Evolutionary conservation across 177 flowering plant species (phyloP).

Genomic region (Vitis hybrid): DNA sequence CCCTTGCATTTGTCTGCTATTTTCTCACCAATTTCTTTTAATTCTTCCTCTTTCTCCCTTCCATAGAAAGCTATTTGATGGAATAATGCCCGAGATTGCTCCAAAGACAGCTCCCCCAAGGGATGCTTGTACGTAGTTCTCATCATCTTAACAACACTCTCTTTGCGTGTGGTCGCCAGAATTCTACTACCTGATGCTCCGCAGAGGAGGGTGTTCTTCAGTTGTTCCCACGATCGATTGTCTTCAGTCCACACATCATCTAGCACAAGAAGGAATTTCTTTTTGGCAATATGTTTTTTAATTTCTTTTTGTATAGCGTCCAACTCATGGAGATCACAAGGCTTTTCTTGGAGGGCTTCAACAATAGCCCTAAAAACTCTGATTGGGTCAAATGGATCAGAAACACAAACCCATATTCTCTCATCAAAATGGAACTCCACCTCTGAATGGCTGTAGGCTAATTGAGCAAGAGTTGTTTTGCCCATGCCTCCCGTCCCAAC

Average conservation of each 20-base stretch:
- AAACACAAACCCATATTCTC: constrained; percentile 17
- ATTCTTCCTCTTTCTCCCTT: background rate
- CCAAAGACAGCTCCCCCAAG: background rate
- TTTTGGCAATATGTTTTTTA: background rate
- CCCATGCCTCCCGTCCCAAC: constrained; percentile 38
- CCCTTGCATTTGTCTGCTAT: constrained; percentile 17
- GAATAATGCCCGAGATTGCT: constrained; percentile 16
- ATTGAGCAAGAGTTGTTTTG: constrained; percentile 1
- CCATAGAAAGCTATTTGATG: constrained; percentile 2
- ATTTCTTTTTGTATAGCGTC: background rate
- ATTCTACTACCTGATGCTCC: constrained; percentile 27
- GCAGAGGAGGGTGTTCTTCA: constrained; percentile 3
- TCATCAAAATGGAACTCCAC: constrained; percentile 4
- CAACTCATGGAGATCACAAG: background rate
- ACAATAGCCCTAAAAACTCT: constrained; percentile 7
- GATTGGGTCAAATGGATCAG: constrained; percentile 6
- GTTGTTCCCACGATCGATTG: constrained; percentile 9
- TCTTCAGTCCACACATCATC: constrained; percentile 15
- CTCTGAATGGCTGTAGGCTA: constrained; percentile 5
- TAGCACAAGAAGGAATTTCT: constrained; percentile 8
- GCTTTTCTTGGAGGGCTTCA: background rate
- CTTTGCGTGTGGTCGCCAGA: constrained; percentile 6
- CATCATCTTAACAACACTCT: constrained; percentile 3
- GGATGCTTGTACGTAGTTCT: background rate
- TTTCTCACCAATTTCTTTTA: constrained; percentile 15